phyloP scores from a whole-genome alignment of 2,329 filamentous ascomycete genomes.

The Arthroderma sp. region DNA sequence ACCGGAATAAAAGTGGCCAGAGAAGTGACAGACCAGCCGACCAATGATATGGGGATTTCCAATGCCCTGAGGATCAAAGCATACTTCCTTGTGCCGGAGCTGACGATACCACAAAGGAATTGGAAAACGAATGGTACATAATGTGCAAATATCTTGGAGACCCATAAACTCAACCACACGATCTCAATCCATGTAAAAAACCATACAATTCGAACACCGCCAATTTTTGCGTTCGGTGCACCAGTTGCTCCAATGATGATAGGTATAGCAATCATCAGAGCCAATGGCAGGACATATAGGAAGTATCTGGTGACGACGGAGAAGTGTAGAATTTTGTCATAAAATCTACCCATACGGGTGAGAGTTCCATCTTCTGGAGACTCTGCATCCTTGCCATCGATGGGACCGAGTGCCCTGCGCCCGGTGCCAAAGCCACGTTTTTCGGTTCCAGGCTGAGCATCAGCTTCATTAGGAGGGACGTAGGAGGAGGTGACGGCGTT shows the following conservation, averaged over 20 bases:
- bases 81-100: slow-evolving; percentile 52
- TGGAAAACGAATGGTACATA: slow-evolving; percentile 48
- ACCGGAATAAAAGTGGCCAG: slow-evolving; percentile 47
- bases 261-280: slow-evolving; percentile 45
- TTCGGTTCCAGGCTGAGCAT: slow-evolving; percentile 5
- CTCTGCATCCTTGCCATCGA: slow-evolving; percentile 21
- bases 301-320: slow-evolving; percentile 51
- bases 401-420: slow-evolving; percentile 21
- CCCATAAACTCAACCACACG: slow-evolving; percentile 51
- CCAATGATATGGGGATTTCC: slow-evolving; percentile 47
- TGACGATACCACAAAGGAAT: slow-evolving; percentile 49
- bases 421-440: slow-evolving; percentile 15
- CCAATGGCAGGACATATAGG: slow-evolving; percentile 48
- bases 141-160: slow-evolving; percentile 46
- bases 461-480: slow-evolving; percentile 21
- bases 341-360: slow-evolving; percentile 46
- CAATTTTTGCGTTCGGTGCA: slow-evolving; percentile 36
- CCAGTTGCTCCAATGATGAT: slow-evolving; percentile 48
- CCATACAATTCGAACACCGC: slow-evolving; percentile 43
- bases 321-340: slow-evolving; percentile 48
- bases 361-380: slow-evolving; percentile 41
- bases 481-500: slow-evolving; percentile 21
- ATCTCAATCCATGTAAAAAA: slow-evolving; percentile 55
- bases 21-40: slow-evolving; percentile 47
- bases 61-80: slow-evolving; percentile 43